Evolutionary conservation across 2,329 filamentous ascomycete species (phyloP), one percentile per base, ranked within the genome.

Genomic region (Eurotiales sp.): DNA sequence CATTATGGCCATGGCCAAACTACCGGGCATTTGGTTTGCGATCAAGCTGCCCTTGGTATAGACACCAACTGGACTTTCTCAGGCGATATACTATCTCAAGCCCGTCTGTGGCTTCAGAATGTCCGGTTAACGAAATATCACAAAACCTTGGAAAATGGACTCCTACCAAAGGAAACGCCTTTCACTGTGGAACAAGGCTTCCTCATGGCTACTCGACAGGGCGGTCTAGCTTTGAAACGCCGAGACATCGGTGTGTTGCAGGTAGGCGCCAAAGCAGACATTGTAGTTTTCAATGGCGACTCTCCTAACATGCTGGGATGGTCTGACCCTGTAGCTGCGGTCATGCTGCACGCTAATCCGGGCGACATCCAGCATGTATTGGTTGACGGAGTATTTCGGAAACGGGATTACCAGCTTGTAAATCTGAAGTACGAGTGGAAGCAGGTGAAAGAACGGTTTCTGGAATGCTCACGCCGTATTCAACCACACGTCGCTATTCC

Each of bases 1-100:
- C 78, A 81, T 60, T 82, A 76, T 61, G 80, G 80, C n/a, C 77
- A 80, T 57, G 68, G 65, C 0, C 77, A 82, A 52, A 69, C 71
- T 1, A 59, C 64, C 32, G 70, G 66, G 15, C 69, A 76, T 48
- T 60, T 69, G 8, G 66, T 76, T 23, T 71, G 72, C 23, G 79
- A 83, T 57, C 78, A 82, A 55, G 72, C 72, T 1, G 63, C 77
- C 1, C 69, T 83, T 0, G 79, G 80, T 2, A 67, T 82, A 8
- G 79, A 83, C 58, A 81, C 77, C 0, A 75, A 80, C 58, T 76
- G 77, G 54, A 76, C 77, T 8, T 81, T 72, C 60, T 77, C 72
- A 0, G 68, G 71, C 3, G 78, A 81, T 46, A 71, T 79, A 30
- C 57, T 79, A 22, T 74, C 71, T 0, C 79, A 83, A 57, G 77